Evolutionary conservation across 1,284 basidiomycete genomes (phyloP), one percentile per base, ranked within the genome.

Genomic region (Uromyces viciae-fabae): DNA sequence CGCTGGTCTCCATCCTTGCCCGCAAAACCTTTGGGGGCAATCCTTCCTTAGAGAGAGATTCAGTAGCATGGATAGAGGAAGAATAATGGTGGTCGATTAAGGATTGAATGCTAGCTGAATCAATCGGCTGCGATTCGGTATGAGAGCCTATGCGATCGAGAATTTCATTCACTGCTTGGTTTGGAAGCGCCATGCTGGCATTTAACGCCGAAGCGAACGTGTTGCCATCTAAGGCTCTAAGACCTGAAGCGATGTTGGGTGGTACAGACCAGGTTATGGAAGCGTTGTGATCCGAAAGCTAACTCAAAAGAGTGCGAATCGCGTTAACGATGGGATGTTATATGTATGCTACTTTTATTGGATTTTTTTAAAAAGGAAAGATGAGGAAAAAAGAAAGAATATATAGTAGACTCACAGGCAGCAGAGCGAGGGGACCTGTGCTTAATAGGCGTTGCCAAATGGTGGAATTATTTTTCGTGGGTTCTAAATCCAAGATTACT

Each of bases 371-470:
- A n/a, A n/a, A n/a, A n/a, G n/a, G n/a, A n/a, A n/a, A n/a, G n/a
- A n/a, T n/a, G n/a, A n/a, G n/a, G n/a, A n/a, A n/a, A n/a, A n/a
- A n/a, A n/a, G n/a, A 14, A 33, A 14, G 31, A 25, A 11, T 15
- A 75, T 19, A 22, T 17, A 33, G 7, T 2, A 7, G 2, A 82
- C 84, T 60, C 42, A 86, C 85, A 0, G 94, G 95, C 17, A 98
- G 89, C 87, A 96, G 98, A 0, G 95, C 96, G 66, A 99, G 92
- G 0, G 97, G 96, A 0, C 97, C 96, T 3, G 94, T 95, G 0
- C 95, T 93, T 42, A 99, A 89, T 88, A 99, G 99, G 36, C 96
- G 89, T 87, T 99, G 97, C 86, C 93, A 98, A 0, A 94, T 95
- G 0, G 91, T 93, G 52, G 46, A 62, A 49, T 80, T 80, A n/a